Base-by-base conservation (phyloP, 768 basidiomycete species). In the Leccinum fibrillosum region DNA sequence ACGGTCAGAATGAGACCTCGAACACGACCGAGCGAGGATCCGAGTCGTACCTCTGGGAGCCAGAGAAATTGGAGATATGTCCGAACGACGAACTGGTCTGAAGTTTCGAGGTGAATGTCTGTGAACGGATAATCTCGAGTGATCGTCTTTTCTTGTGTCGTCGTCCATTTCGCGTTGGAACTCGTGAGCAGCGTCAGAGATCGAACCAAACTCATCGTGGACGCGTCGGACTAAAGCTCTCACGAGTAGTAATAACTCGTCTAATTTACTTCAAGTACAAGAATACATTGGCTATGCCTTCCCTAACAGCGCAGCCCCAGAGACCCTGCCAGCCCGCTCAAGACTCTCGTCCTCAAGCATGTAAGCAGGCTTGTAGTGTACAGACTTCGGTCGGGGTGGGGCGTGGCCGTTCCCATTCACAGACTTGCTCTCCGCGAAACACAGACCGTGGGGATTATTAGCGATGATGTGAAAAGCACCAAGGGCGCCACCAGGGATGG, bases 11-110 rank as follows among this genome's bases (percentile, higher is more conserved):
- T 59, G 57, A 52, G 51, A 21, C 5, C 28, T 12, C 4, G 51
- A 13, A 13, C 30, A 11, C 9, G 37, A 6, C 26, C 32, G 23
- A 23, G 10, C 10, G 50, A 49, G 8, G 52, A 32, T 32, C 30
- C 11, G 30, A 32, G n/a, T 5, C 72, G 53, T 62, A 89, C 89
- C 74, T 90, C 82, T 49, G 89, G 89, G 45, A 90, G 78, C 88
- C 89, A 91, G 7, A 91, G 77, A 62, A 86, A 89, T 64, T 90
- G 88, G 48, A 88, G 80, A 69, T 90, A 91, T 3, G 78, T 84
- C n/a, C 85, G 77, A 3, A 76, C 77, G 23, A 86, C 78, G 64
- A 80, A 85, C 60, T 86, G 80, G 17, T 83, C 85, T 17, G 80
- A 75, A 0, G 78, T 74, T 63, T 85, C 82, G 44, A 74, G 61